Evolutionary conservation across 108 stramenopile genomes (phyloP).

Genomic region (Aurantiochytrium sp.): DNA sequence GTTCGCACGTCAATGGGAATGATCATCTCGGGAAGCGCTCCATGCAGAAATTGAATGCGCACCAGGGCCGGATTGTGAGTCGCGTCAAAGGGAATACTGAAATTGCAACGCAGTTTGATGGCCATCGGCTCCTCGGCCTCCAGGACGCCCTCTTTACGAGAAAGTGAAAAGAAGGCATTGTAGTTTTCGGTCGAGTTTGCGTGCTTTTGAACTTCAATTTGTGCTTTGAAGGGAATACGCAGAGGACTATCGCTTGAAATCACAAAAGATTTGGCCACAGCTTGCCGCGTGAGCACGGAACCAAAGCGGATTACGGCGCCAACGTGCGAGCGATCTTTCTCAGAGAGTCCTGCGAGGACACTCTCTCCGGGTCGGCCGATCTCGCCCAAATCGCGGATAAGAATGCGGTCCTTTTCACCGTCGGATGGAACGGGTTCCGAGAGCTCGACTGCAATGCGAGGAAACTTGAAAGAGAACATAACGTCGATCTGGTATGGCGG

Average conservation of each 20-base stretch:
- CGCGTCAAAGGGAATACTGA: background rate
- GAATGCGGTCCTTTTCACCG: background rate
- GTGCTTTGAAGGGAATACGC: background rate
- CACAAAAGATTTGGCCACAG: background rate
- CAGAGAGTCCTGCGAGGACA: background rate
- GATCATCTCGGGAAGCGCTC: background rate
- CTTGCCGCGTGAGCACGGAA: background rate
- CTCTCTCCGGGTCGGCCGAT: background rate
- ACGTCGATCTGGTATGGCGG: background rate
- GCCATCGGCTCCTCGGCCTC: background rate
- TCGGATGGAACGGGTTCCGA: background rate
- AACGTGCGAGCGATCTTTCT: background rate
- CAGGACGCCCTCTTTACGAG: background rate
- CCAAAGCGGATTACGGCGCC: background rate
- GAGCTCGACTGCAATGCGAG: background rate
- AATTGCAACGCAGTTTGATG: background rate
- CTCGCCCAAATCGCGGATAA: background rate
- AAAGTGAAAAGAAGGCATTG: background rate
- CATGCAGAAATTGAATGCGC: background rate
- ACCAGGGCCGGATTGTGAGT: background rate
- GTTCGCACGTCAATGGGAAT: background rate
- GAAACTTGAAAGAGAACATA: background rate
- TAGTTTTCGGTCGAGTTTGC: background rate
- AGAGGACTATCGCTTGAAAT: background rate
- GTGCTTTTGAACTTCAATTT: background rate